Evolutionary conservation across 176 grass and related monocot genomes (phyloP).

Genomic region (Thinopyrum elongatum): DNA sequence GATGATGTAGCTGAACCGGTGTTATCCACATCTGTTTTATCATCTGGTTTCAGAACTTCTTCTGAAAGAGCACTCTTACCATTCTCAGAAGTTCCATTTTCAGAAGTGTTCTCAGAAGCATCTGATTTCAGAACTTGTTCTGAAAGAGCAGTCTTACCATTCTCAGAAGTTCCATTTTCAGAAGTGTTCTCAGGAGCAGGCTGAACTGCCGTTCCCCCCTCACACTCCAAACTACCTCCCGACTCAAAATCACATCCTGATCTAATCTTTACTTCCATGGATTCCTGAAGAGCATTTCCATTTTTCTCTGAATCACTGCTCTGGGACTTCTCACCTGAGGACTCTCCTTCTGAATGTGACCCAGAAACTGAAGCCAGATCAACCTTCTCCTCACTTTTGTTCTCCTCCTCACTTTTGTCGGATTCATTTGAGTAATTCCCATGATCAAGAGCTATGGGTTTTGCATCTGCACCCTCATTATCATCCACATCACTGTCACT

Average conservation of each 20-base stretch:
- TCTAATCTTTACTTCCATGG: background rate
- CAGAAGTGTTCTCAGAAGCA: background rate
- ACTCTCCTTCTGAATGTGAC: slow-evolving; percentile 60
- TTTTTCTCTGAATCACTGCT: slow-evolving; percentile 52
- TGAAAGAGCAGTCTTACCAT: slow-evolving; percentile 18
- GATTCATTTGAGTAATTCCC: slow-evolving; percentile 56
- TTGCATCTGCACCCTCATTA: slow-evolving; percentile 38
- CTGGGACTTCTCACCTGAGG: slow-evolving; percentile 46
- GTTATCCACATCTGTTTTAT: slow-evolving; percentile 24
- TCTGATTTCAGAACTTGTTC: slow-evolving; percentile 12
- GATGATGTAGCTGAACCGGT: slow-evolving; percentile 25
- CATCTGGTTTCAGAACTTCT: slow-evolving; percentile 31
- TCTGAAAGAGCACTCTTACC: slow-evolving; percentile 6
- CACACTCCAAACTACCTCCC: slow-evolving; percentile 32
- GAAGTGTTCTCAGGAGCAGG: background rate
- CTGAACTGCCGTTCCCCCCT: slow-evolving; percentile 28
- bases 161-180: slow-evolving; percentile 34
- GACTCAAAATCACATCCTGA: slow-evolving; percentile 48
- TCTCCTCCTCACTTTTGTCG: slow-evolving; percentile 44
- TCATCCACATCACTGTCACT: slow-evolving; percentile 63
- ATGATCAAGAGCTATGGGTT: slow-evolving; percentile 60
- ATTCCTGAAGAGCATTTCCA: slow-evolving; percentile 27
- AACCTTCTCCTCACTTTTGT: slow-evolving; percentile 40
- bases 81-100: slow-evolving; percentile 35
- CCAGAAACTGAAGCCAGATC: slow-evolving; percentile 46